Evolutionary conservation across 495 filamentous ascomycete species (phyloP).

Genomic region (Neurospora hispaniola): DNA sequence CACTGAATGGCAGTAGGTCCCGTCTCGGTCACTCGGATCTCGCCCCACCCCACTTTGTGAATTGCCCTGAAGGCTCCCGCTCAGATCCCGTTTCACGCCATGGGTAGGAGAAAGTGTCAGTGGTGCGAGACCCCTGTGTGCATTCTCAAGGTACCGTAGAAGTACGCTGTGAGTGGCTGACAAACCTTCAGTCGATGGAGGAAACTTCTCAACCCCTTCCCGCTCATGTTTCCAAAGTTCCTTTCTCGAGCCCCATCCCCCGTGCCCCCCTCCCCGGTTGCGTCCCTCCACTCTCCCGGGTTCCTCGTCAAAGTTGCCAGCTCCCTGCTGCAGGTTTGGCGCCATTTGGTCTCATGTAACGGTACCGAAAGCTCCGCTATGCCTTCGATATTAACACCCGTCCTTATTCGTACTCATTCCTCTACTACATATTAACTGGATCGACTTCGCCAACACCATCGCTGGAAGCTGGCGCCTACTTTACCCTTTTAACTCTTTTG

Average conservation of each 20-base stretch:
- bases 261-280: background rate
- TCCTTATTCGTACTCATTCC: background rate
- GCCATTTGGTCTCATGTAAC: background rate
- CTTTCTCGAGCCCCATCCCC: background rate
- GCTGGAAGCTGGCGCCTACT: slow-evolving; percentile 12
- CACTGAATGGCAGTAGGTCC: no score
- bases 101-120: background rate
- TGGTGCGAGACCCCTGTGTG: background rate
- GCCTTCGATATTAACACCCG: background rate
- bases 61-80: background rate
- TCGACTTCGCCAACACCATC: slow-evolving; percentile 8
- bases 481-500: background rate
- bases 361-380: background rate
- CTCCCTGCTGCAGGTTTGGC: background rate
- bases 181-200: background rate
- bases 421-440: background rate
- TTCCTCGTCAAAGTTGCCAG: background rate
- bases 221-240: background rate
- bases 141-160: background rate
- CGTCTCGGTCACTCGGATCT: background rate
- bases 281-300: background rate
- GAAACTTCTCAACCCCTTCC: background rate
- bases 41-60: background rate
- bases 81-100: background rate
- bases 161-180: background rate